phyloP scores from a whole-genome alignment of 23 red algal genomes.

The Gracilariopsis chorda region DNA sequence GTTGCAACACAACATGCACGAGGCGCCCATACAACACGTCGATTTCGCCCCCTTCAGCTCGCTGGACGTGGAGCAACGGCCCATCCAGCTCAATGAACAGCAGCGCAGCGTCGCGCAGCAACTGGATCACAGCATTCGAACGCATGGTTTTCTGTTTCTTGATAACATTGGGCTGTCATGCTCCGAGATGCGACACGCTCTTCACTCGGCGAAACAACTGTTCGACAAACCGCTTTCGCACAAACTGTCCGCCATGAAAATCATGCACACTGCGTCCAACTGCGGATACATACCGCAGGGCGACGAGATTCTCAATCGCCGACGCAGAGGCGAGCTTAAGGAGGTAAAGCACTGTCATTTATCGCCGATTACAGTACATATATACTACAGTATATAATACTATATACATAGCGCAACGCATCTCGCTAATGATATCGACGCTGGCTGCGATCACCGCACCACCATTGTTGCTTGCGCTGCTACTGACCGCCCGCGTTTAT shows the following conservation, averaged over 20 bases:
- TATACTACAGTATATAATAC: not conserved
- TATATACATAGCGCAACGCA: no score
- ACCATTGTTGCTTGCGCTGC: no score
- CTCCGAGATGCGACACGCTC: not conserved
- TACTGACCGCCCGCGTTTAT: no score
- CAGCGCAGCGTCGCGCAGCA: not conserved
- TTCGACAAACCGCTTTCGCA: not conserved
- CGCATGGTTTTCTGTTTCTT: conserved; percentile 17
- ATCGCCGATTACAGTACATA: no score
- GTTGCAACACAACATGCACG: no score
- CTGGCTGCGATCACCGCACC: no score
- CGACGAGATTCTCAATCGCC: not conserved
- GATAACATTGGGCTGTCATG: not conserved
- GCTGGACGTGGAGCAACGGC: not conserved
- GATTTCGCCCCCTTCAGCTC: not conserved
- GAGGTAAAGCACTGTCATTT: conserved; percentile 10
- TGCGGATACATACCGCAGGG: not conserved
- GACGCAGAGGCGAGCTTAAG: conserved; percentile 2
- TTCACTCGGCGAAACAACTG: not conserved
- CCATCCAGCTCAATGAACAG: not conserved
- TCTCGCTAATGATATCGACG: no score
- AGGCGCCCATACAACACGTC: not conserved
- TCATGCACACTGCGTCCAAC: not conserved
- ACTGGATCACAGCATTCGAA: not conserved
- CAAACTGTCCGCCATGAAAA: not conserved